A percentile compares a stretch with the other conserved stretches of the same genome.
phyloP scores from a whole-genome alignment of 140 eudicot genomes.

The Stevia rebaudiana region DNA sequence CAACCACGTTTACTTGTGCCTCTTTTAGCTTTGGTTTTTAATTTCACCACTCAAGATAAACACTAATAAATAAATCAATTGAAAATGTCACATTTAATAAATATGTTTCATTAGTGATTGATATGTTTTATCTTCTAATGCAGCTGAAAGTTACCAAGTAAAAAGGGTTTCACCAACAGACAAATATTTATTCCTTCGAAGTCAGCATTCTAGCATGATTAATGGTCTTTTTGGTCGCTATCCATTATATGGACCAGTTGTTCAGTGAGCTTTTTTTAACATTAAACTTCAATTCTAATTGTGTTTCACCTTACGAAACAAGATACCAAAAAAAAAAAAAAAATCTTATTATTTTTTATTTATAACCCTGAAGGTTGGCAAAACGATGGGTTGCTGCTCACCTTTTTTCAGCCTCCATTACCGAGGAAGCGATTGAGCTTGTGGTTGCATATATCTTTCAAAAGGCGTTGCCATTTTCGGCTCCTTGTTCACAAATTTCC shows the following conservation, averaged over 20 bases:
- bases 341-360: neutral
- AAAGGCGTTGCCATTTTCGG: constrained; percentile 62
- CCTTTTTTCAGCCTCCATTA: constrained; percentile 62
- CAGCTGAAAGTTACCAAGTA: constrained; percentile 51
- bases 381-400: constrained; percentile 96
- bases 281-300: neutral
- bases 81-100: neutral
- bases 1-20: neutral
- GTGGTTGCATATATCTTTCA: constrained; percentile 71
- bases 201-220: constrained; percentile 94
- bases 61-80: neutral
- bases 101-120: neutral
- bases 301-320: neutral
- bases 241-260: constrained; percentile 72
- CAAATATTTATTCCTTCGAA: constrained; percentile 50
- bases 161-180: constrained; percentile 63
- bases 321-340: neutral
- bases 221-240: constrained; percentile 81
- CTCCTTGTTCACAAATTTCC: constrained; percentile 71
- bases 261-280: constrained; percentile 43
- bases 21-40: neutral
- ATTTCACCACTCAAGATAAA: neutral
- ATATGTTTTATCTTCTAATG: constrained; percentile 4
- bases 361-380: constrained; percentile 53
- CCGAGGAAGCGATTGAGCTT: constrained; percentile 77